phyloP scores from a whole-genome alignment of 192 early-diverging fungal species.

The Phycomyces nitens region DNA sequence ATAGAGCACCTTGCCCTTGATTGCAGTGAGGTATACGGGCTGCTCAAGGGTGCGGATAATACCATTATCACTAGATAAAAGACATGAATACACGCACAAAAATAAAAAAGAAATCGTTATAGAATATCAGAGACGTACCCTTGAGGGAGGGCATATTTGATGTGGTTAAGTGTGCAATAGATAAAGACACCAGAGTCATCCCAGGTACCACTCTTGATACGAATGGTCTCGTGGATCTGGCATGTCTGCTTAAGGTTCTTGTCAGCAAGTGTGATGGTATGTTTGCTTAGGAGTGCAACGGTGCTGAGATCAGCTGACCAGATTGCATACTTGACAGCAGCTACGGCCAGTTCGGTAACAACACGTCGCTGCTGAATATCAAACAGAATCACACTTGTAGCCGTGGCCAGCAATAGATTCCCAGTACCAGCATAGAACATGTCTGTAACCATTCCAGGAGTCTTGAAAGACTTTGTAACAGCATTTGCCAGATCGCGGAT shows the following conservation, averaged over 20 bases:
- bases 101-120: too few relatives aligned
- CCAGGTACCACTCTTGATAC: slow-evolving; percentile 97
- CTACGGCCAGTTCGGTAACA: slow-evolving; percentile 73
- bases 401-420: slow-evolving; percentile 77
- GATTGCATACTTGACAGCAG: slow-evolving; percentile 89
- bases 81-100: too few relatives aligned
- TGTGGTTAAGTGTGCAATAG: slow-evolving; percentile 96
- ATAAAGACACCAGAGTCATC: slow-evolving; percentile 88
- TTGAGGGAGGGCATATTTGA: slow-evolving; percentile 94
- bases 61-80: slow-evolving; percentile 74
- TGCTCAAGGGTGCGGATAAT: slow-evolving; percentile 96
- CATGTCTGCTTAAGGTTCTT: slow-evolving; percentile 87
- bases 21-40: slow-evolving; percentile 86
- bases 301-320: slow-evolving; percentile 89
- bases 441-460: slow-evolving; percentile 71
- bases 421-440: slow-evolving; percentile 89
- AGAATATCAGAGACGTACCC: slow-evolving; percentile 53
- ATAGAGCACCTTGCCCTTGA: slow-evolving; percentile 83
- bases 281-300: slow-evolving; percentile 93
- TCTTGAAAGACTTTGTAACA: slow-evolving; percentile 86
- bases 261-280: slow-evolving; percentile 87
- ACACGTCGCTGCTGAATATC: slow-evolving; percentile 82
- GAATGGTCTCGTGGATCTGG: slow-evolving; percentile 94
- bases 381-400: slow-evolving; percentile 85
- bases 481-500: slow-evolving; percentile 87